These are phyloP conservation scores for Rhizopogon rudus DNA, from an alignment of 768 basidiomycete species.

Conservation along the genomic window DNA sequence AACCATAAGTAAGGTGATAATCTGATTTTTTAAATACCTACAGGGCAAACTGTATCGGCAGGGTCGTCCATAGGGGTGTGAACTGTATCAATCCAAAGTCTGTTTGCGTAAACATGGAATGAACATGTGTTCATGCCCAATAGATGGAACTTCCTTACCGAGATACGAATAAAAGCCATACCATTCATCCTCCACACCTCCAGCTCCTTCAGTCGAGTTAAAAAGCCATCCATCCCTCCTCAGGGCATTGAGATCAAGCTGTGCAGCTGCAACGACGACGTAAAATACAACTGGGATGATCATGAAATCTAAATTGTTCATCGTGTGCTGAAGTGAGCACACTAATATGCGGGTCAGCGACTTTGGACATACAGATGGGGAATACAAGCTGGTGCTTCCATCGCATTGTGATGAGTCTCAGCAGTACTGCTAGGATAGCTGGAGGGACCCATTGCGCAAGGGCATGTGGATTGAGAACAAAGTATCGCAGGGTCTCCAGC, in stretches of 20 bases:
- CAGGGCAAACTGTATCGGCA: constrained; percentile 95
- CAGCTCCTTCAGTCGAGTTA: constrained; percentile 40
- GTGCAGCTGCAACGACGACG: constrained; percentile 59
- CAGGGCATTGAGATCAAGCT: constrained; percentile 54
- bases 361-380: constrained; percentile 61
- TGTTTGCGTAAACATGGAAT: constrained; percentile 20
- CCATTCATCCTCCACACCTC: constrained; percentile 44
- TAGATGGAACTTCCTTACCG: constrained; percentile 40
- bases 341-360: constrained; percentile 13
- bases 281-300: constrained; percentile 84
- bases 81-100: constrained; percentile 60
- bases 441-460: constrained; percentile 79
- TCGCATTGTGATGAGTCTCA: constrained; percentile 75
- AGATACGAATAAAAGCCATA: constrained; percentile 82
- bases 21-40: constrained; percentile 35
- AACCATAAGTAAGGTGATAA: constrained; percentile 15
- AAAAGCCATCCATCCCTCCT: constrained; percentile 82
- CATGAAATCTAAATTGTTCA: constrained; percentile 56
- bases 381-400: constrained; percentile 90
- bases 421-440: constrained; percentile 64
- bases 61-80: constrained; percentile 67
- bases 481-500: constrained; percentile 56
- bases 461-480: constrained; percentile 61
- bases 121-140: not conserved
- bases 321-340: not conserved